A percentile compares a stretch with the other conserved stretches of the same genome.
Evolutionary conservation across 2,329 filamentous ascomycete genomes (phyloP).

Genomic region (Fusarium marasasianum): DNA sequence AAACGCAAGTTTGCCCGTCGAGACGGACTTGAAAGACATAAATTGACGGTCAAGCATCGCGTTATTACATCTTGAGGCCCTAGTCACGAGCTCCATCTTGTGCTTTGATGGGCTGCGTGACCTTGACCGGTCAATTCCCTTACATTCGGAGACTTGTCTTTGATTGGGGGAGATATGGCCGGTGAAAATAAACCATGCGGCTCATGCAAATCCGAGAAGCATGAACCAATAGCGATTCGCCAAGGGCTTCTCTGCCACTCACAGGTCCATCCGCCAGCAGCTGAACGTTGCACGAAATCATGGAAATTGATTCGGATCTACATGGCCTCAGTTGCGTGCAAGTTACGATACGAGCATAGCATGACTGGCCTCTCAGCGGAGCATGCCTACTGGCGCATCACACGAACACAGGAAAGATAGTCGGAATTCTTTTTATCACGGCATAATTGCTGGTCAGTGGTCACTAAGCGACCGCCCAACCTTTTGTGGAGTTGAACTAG

Average conservation of each 20-base stretch:
- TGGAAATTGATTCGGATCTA: slow-evolving; percentile 13
- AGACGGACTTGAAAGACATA: slow-evolving; percentile 55
- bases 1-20: slow-evolving; percentile 54
- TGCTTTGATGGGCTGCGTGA: slow-evolving; percentile 30
- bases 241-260: slow-evolving; percentile 20
- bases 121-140: slow-evolving; percentile 40
- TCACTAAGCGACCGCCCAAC: neutral
- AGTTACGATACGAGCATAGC: neutral
- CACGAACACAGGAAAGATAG: neutral
- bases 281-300: slow-evolving; percentile 20
- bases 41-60: slow-evolving; percentile 52
- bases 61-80: slow-evolving; percentile 40
- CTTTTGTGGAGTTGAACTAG: slow-evolving; percentile 8
- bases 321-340: neutral
- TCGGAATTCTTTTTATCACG: neutral
- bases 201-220: slow-evolving; percentile 25
- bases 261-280: slow-evolving; percentile 16
- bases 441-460: slow-evolving; percentile 16
- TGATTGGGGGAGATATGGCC: slow-evolving; percentile 38
- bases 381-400: neutral
- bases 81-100: slow-evolving; percentile 17
- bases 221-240: slow-evolving; percentile 30
- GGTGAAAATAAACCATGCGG: slow-evolving; percentile 34
- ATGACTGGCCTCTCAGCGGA: neutral
- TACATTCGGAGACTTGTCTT: slow-evolving; percentile 23